phyloP scores from a whole-genome alignment of 2,329 filamentous ascomycete species.

The Phyllachora maydis region DNA sequence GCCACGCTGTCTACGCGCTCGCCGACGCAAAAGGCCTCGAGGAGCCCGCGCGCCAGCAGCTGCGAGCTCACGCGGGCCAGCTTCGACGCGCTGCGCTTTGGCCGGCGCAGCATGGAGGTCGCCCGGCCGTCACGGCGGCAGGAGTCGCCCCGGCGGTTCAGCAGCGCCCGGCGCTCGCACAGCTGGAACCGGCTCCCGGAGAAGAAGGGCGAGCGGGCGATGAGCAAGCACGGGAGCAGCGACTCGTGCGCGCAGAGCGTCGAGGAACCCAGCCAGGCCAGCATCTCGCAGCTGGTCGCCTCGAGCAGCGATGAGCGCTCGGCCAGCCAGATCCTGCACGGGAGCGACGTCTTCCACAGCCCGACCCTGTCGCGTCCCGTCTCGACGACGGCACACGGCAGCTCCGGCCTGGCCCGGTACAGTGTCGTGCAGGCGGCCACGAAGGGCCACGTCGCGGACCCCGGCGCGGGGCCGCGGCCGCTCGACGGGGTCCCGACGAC shows the following conservation, averaged over 20 bases:
- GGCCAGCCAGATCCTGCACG: conserved; percentile 73
- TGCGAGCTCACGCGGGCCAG: conserved; percentile 31
- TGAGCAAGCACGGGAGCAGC: conserved; percentile 38
- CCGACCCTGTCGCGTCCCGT: conserved; percentile 46
- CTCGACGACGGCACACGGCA: conserved; percentile 1
- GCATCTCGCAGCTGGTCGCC: conserved; percentile 46
- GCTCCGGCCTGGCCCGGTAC: conserved; percentile 2
- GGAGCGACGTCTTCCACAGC: conserved; percentile 74
- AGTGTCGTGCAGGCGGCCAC: conserved; percentile 13
- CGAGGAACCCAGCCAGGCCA: conserved; percentile 39
- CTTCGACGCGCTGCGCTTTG: conserved; percentile 28
- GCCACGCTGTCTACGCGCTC: conserved; percentile 37
- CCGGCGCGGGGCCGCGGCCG: too few relatives aligned
- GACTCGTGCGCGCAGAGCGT: conserved; percentile 59
- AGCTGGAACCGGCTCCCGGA: conserved; percentile 26
- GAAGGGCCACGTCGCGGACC: conserved; percentile 15
- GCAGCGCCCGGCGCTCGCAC: conserved; percentile 29
- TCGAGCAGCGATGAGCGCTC: conserved; percentile 62
- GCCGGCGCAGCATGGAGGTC: conserved; percentile 29
- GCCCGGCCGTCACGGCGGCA: conserved; percentile 18
- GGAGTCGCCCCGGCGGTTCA: conserved; percentile 32
- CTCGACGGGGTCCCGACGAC: too few relatives aligned
- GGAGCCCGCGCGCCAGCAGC: conserved; percentile 32
- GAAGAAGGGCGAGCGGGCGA: conserved; percentile 15
- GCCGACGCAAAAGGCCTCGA: conserved; percentile 16